Conservation (phyloP, 257 asterid genomes). For the Striga asiatica region DNA sequence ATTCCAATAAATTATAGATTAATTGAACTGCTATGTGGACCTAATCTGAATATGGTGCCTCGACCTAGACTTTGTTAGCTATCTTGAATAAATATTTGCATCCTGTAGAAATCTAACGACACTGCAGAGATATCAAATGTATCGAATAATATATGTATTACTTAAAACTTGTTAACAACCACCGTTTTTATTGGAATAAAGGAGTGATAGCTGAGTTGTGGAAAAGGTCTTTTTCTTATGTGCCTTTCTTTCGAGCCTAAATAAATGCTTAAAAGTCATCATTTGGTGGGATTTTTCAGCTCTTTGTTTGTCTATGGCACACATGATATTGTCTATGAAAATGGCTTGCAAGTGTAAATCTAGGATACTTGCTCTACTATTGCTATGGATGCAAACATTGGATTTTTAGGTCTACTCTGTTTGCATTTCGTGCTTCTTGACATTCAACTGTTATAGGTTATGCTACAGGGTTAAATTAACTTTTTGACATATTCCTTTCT, state of each 20-base stretch:
- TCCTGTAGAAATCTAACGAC: too few relatives aligned
- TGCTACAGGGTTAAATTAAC: not conserved
- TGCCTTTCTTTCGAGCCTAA: not conserved
- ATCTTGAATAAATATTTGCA: too few relatives aligned
- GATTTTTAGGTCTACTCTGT: not conserved
- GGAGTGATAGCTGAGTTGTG: too few relatives aligned
- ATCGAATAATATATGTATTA: too few relatives aligned
- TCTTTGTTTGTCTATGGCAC: not conserved
- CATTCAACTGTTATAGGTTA: conserved; percentile 3
- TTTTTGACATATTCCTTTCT: conserved; percentile 9
- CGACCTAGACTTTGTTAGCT: too few relatives aligned
- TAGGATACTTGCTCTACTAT: not conserved
- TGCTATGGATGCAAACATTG: conserved; percentile 1
- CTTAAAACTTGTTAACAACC: too few relatives aligned
- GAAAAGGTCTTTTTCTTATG: not conserved
- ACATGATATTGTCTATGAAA: not conserved
- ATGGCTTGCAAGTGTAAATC: not conserved
- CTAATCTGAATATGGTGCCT: too few relatives aligned
- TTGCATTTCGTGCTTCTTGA: not conserved
- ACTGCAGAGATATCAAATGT: too few relatives aligned
- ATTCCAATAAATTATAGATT: too few relatives aligned
- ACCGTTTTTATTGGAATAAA: too few relatives aligned
- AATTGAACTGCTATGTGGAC: too few relatives aligned
- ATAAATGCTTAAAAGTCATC: not conserved
- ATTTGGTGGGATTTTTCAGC: not conserved